A percentile compares a stretch with the other conserved stretches of the same genome.
These are phyloP conservation scores for Echium plantagineum DNA, from an alignment of 257 asterid genomes.

Conservation along the genomic window DNA sequence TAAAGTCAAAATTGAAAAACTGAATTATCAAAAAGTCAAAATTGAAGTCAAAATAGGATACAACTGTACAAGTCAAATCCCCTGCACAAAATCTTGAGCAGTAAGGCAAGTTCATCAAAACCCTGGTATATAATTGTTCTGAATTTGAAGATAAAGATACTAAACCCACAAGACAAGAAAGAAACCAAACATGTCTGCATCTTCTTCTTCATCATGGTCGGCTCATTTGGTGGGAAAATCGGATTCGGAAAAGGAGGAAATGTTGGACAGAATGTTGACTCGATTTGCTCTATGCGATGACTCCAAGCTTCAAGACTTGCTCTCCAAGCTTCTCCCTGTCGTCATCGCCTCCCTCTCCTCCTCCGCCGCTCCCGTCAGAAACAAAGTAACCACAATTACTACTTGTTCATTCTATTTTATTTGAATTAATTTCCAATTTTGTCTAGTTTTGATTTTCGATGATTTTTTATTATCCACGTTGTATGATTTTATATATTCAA, in stretches of 20 bases:
- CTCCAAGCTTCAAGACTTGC: conserved; percentile 78
- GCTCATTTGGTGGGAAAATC: conserved; percentile 55
- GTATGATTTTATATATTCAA: neutral
- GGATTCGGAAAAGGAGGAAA: conserved; percentile 62
- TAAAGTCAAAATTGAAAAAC: too few relatives aligned
- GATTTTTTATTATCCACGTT: neutral
- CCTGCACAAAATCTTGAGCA: too few relatives aligned
- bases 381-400: conserved; percentile 39
- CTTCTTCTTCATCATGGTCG: conserved; percentile 40
- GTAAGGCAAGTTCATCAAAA: too few relatives aligned
- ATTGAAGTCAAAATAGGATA: too few relatives aligned
- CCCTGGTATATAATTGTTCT: neutral
- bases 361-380: conserved; percentile 52
- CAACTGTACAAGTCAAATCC: too few relatives aligned
- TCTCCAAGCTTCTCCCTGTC: conserved; percentile 78
- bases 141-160: too few relatives aligned
- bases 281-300: conserved; percentile 93
- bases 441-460: too few relatives aligned
- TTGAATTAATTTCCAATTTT: too few relatives aligned
- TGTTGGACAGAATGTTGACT: conserved; percentile 82
- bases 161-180: neutral
- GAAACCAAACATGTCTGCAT: conserved; percentile 31
- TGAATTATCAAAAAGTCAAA: too few relatives aligned
- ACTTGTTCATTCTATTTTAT: too few relatives aligned
- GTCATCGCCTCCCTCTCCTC: conserved; percentile 74